Conservation (phyloP, 176 grass and related monocot genomes). For the Sorghum bicolor region Sorghum_bicolor_NCBIv3 NC_012872.2:4684001-4684500, state of each 20-base stretch:
- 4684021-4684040: too few relatives aligned
- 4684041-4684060: too few relatives aligned
- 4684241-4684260: not conserved
- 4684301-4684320: not conserved
- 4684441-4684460: not conserved
- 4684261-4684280: not conserved
- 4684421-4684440: not conserved
- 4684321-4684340: not conserved
- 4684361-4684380: not conserved
- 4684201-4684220: not conserved
- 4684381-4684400: not conserved
- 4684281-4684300: not conserved
- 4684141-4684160: too few relatives aligned
- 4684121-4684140: too few relatives aligned
- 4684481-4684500: constrained; percentile 26
- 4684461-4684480: not conserved
- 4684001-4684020: too few relatives aligned
- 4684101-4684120: too few relatives aligned
- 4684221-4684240: not conserved
- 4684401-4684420: not conserved
- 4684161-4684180: too few relatives aligned
- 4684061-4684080: too few relatives aligned
- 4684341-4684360: not conserved
- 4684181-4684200: too few relatives aligned
- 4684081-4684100: too few relatives aligned